Conservation (phyloP, 2,329 filamentous ascomycete species). For the Botrytis aclada region DNA sequence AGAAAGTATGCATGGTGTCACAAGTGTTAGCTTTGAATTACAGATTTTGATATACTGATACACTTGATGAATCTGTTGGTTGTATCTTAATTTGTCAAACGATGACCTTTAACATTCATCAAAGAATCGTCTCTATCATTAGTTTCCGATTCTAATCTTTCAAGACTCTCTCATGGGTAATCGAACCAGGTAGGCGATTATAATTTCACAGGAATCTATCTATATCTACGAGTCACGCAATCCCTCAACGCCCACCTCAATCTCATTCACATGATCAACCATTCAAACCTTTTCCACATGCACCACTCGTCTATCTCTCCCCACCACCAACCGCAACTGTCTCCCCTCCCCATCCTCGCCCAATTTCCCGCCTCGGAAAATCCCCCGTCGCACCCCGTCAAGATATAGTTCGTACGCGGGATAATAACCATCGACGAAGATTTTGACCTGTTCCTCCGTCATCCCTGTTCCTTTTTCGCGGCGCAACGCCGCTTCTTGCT, state of each 20-base stretch:
- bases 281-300: conserved; percentile 36
- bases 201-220: background rate
- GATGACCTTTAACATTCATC: background rate
- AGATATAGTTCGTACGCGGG: conserved; percentile 57
- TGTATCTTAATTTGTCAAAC: background rate
- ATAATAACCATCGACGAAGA: conserved; percentile 60
- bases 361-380: conserved; percentile 39
- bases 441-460: conserved; percentile 60
- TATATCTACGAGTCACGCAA: background rate
- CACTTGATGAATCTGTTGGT: background rate
- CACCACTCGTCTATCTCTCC: conserved; percentile 44
- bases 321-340: conserved; percentile 50
- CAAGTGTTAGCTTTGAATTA: background rate
- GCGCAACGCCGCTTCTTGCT: conserved; percentile 61
- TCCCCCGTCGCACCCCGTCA: conserved; percentile 47
- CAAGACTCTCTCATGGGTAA: background rate
- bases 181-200: background rate
- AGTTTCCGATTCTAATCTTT: too few relatives aligned
- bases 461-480: conserved; percentile 58
- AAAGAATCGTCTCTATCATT: background rate
- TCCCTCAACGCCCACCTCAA: background rate
- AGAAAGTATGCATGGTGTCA: background rate
- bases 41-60: background rate
- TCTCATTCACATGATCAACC: background rate
- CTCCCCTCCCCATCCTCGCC: conserved; percentile 39